Evolutionary conservation across 2,329 filamentous ascomycete species (phyloP).

Genomic region (Neopestalotiopsis clavispora): DNA sequence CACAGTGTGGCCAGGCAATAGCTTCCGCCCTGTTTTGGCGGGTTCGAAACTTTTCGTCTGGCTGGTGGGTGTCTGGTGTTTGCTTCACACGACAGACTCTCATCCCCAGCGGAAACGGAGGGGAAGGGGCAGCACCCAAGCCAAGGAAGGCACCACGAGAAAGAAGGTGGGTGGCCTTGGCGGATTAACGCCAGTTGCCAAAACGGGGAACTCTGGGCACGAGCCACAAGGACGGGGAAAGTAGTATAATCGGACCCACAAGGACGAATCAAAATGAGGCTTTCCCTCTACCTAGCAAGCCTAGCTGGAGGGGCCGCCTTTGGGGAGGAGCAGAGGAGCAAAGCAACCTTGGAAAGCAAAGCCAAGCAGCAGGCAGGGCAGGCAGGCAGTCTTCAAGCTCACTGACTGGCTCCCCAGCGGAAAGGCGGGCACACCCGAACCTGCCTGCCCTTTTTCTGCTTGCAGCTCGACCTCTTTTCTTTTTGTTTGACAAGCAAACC

Average conservation of each 20-base stretch:
- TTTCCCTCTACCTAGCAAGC: too few relatives aligned
- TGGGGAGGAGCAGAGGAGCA: too few relatives aligned
- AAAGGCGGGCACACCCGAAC: not conserved
- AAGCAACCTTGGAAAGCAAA: too few relatives aligned
- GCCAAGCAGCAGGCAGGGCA: not conserved
- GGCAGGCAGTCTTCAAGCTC: not conserved
- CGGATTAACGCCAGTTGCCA: not conserved
- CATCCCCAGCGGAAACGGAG: too few relatives aligned
- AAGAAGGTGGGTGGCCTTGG: not conserved
- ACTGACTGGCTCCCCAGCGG: not conserved
- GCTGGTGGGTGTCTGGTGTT: not conserved
- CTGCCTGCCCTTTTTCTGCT: not conserved
- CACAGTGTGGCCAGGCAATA: too few relatives aligned
- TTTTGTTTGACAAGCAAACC: not conserved
- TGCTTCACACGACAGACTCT: too few relatives aligned
- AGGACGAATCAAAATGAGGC: not conserved
- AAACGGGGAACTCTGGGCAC: constrained; percentile 1
- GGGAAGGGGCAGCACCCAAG: too few relatives aligned
- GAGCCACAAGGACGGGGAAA: not conserved
- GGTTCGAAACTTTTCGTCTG: not conserved
- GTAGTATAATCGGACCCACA: not conserved
- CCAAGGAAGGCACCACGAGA: too few relatives aligned
- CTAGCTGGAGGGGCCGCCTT: too few relatives aligned
- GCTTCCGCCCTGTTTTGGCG: not conserved
- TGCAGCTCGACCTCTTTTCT: not conserved